A percentile compares a stretch with the other conserved stretches of the same genome.
phyloP scores from a whole-genome alignment of 192 early-diverging fungal genomes.

The Backusella australiensis region DNA sequence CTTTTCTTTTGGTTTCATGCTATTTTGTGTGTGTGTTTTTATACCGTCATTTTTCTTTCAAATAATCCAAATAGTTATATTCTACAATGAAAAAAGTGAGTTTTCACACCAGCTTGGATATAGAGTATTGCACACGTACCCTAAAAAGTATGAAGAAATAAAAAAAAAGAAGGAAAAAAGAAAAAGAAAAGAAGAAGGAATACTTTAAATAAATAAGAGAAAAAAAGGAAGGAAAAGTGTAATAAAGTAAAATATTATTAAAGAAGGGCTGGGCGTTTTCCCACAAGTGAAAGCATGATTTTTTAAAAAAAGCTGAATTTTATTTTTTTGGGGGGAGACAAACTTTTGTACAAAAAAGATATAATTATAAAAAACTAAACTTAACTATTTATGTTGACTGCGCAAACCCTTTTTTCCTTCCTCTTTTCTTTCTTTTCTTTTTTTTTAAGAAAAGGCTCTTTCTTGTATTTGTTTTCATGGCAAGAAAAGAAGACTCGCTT shows the following conservation, averaged over 20 bases:
- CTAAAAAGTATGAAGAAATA: background rate
- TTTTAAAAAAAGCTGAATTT: background rate
- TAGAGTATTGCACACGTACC: background rate
- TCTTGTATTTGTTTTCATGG: no score
- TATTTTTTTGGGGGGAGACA: background rate
- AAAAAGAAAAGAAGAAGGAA: background rate
- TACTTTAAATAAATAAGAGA: background rate
- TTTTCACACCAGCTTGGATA: background rate
- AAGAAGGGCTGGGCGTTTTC: background rate
- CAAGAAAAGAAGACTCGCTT: no score
- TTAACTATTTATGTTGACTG: background rate
- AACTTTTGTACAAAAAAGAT: background rate
- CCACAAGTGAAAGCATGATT: constrained; percentile 5
- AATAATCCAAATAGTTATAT: background rate
- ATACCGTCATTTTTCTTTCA: background rate
- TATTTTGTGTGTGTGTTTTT: background rate
- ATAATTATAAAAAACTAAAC: background rate
- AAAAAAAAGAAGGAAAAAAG: background rate
- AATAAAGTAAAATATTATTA: background rate
- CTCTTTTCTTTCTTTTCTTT: background rate
- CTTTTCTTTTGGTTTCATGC: background rate
- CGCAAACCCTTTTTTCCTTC: background rate
- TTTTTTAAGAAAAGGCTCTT: background rate
- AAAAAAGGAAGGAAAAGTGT: background rate
- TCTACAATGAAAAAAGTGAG: background rate